Base-by-base conservation (phyloP, 805 yeast genomes). In the Priceomyces castillae region DNA sequence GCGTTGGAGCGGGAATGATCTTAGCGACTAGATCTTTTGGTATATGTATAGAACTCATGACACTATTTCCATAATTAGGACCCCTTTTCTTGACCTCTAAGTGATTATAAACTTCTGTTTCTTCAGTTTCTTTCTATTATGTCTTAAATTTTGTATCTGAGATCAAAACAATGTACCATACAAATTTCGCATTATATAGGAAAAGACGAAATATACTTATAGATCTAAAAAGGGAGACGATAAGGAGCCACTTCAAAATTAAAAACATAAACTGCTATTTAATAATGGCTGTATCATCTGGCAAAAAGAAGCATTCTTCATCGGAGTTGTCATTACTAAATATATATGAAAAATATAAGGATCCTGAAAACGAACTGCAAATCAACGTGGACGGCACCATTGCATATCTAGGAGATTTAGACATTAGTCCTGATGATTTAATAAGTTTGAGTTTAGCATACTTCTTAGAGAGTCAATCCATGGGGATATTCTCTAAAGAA, bases 311-410 rank as follows among this genome's bases (percentile, higher is more conserved):
- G 40, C 16, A 12, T 2, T 15, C 18, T 23, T 15, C 30, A 15
- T 23, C 30, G 7, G 56, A 49, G 44, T 42, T 53, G 4, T 43
- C 50, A 25, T 48, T 76, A 30, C 52, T 51, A 14, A 52, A 50
- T 0, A 16, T 77, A 1, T 77, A 64, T 49, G 58, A 69, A 28
- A 50, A 56, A 39, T 70, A 68, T 49, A 47, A 49, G 37, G 69
- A 64, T 40, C 49, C 56, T 10, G 58, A 57, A 0, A 57, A 59
- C 11, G 62, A 58, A 1, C 60, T 66, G 10, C 54, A 46, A 34
- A 86, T 90, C 30, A 92, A 82, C 19, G 71, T 86, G 7, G 94
- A 88, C 45, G 97, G 96, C 0, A 84, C 97, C 0, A 60, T 90
- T 7, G 51, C 57, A 31, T 87, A 82, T 53, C 66, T 92, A 17